Conservation (phyloP, 2,329 filamentous ascomycete genomes). For the Aciculosporium take region DNA sequence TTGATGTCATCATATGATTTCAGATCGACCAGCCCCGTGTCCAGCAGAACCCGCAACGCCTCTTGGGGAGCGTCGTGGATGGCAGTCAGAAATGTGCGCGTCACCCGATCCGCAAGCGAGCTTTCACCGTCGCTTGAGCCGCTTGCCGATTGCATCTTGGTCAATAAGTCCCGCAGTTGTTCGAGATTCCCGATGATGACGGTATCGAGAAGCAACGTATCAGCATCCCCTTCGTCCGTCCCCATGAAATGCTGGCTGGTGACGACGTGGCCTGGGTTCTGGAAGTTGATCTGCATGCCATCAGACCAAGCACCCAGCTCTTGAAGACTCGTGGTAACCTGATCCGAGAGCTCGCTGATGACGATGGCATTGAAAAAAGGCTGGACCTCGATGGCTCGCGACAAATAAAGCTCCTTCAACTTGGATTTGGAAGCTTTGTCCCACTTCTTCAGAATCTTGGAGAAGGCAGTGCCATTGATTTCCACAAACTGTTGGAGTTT, state of each 20-base stretch:
- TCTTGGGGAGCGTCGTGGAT: constrained; percentile 73
- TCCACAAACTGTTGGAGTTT: constrained; percentile 98
- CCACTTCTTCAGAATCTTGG: constrained; percentile 99
- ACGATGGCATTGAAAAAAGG: constrained; percentile 97
- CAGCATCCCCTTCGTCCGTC: constrained; percentile 79
- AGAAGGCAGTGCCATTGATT: constrained; percentile 94
- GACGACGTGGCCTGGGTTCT: constrained; percentile 47
- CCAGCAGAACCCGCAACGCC: constrained; percentile 60
- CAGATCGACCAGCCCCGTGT: constrained; percentile 75
- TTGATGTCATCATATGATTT: constrained; percentile 95
- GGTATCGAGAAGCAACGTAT: constrained; percentile 76
- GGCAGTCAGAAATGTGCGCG: constrained; percentile 77
- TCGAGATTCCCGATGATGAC: constrained; percentile 69
- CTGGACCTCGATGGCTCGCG: constrained; percentile 89
- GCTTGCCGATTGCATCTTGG: constrained; percentile 46
- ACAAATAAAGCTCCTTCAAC: constrained; percentile 94
- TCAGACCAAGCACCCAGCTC: constrained; percentile 96
- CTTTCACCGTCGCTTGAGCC: constrained; percentile 43
- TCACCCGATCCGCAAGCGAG: constrained; percentile 59
- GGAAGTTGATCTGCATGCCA: constrained; percentile 81
- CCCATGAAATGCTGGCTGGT: constrained; percentile 52
- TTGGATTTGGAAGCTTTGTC: constrained; percentile 99
- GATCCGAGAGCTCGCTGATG: constrained; percentile 90
- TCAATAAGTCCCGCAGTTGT: constrained; percentile 66
- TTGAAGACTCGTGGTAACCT: constrained; percentile 88